Evolutionary conservation across 2,329 filamentous ascomycete species (phyloP), one percentile per base, ranked within the genome.

Genomic region (Ophiosphaerella herpotricha): DNA sequence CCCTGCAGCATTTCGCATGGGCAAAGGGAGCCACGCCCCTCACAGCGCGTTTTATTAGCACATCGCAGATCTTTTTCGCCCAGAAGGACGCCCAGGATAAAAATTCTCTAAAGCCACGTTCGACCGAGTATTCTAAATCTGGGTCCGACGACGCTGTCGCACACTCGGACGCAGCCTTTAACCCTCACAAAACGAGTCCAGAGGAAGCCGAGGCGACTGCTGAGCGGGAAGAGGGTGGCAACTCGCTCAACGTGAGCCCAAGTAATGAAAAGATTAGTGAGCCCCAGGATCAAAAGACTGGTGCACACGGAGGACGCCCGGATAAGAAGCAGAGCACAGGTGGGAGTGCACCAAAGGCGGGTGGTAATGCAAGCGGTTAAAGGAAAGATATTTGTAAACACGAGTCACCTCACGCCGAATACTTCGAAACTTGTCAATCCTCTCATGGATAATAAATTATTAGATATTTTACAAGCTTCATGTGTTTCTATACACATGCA

Each of bases 41-140:
- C 23, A 9, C 46, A 12, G 38, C 62, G 5, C 66, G 64, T 39
- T 64, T 60, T 46, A 31, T 72, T 43, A 61, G 62, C 7, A 65
- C 63, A 24, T 63, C 57, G 5, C 43, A 55, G 9, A 14, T 58
- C 16, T 54, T 60, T 5, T 62, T 59, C 39, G 63, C 75, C 2
- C 64, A 67, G 38, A 79, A 80, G 55, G 74, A 78, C 51, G 55
- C 73, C n/a, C 71, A 77, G 60, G 74, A 75, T 67, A 78, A 78
- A 51, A 80, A 87, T 55, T 79, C 80, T 2, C 79, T 95, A 31
- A 83, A 87, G 50, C 85, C 88, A 0, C 78, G 83, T 31, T 74
- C 81, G 2, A 84, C 81, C 46, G 89, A 95, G 68, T 84, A 86
- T 73, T 83, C 84, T 49, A 84, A 87, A 66, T 85, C 84, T 42